Conservation (phyloP, 345 rosid species). For the Aurinia saxatilis region DNA sequence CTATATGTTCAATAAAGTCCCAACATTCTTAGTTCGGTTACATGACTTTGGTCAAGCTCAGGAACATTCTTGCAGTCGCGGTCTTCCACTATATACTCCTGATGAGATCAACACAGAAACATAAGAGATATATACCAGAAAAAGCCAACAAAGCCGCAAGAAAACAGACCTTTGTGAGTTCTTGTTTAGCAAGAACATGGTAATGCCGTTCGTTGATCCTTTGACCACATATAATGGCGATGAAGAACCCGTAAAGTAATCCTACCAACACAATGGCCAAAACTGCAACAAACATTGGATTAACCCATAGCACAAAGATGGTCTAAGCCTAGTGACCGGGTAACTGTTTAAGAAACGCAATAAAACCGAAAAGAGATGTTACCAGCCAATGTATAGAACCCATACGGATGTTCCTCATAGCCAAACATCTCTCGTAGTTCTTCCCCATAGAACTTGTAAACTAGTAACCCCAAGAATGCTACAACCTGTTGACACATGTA, state of each 20-base stretch:
- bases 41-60: constrained; percentile 82
- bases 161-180: constrained; percentile 74
- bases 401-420: constrained; percentile 97
- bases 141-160: neutral
- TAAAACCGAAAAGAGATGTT: neutral
- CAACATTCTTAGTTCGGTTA: constrained; percentile 86
- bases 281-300: constrained; percentile 43
- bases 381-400: constrained; percentile 97
- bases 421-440: constrained; percentile 98
- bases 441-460: constrained; percentile 91
- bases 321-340: neutral
- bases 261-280: constrained; percentile 96
- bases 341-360: neutral
- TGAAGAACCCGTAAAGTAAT: constrained; percentile 92
- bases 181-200: constrained; percentile 97
- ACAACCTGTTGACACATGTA: constrained; percentile 56
- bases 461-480: constrained; percentile 84
- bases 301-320: neutral
- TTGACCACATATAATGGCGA: constrained; percentile 98
- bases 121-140: neutral
- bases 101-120: neutral
- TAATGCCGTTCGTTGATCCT: constrained; percentile 95
- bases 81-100: constrained; percentile 98
- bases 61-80: constrained; percentile 62
- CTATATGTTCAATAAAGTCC: constrained; percentile 26